A percentile compares a stretch with the other conserved stretches of the same genome.
phyloP scores from a whole-genome alignment of 441 rosid genomes.

The Mallotus repandus region DNA sequence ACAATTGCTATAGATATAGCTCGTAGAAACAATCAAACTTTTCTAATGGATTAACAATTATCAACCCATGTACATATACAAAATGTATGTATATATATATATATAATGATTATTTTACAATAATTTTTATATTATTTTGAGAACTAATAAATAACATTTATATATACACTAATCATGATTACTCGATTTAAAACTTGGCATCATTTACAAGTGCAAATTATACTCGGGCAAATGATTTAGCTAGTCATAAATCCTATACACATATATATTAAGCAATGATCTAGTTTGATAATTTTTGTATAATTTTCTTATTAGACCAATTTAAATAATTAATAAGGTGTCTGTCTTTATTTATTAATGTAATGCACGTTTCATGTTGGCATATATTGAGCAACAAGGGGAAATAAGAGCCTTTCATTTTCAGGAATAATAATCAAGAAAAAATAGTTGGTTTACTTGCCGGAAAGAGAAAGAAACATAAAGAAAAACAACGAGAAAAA shows the following conservation, averaged over 20 bases:
- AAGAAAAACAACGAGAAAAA: too few relatives aligned
- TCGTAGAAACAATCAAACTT: background rate
- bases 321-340: background rate
- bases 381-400: background rate
- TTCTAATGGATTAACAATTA: background rate
- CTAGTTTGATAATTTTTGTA: background rate
- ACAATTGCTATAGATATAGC: background rate
- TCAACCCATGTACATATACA: background rate
- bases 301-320: too few relatives aligned
- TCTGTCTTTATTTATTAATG: background rate
- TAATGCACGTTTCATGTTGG: background rate
- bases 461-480: constrained; percentile 26
- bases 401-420: constrained; percentile 20
- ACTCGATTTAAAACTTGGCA: background rate
- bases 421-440: constrained; percentile 17
- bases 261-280: background rate
- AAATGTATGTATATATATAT: background rate
- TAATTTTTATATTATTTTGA: background rate
- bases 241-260: background rate
- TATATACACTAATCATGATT: background rate
- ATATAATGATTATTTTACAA: background rate
- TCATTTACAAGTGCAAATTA: background rate
- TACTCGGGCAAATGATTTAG: background rate
- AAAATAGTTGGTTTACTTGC: constrained; percentile 31
- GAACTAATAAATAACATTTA: background rate